These are phyloP conservation scores for Pisolithus microcarpus DNA, from an alignment of 768 basidiomycete genomes.

Conservation along the genomic window DNA sequence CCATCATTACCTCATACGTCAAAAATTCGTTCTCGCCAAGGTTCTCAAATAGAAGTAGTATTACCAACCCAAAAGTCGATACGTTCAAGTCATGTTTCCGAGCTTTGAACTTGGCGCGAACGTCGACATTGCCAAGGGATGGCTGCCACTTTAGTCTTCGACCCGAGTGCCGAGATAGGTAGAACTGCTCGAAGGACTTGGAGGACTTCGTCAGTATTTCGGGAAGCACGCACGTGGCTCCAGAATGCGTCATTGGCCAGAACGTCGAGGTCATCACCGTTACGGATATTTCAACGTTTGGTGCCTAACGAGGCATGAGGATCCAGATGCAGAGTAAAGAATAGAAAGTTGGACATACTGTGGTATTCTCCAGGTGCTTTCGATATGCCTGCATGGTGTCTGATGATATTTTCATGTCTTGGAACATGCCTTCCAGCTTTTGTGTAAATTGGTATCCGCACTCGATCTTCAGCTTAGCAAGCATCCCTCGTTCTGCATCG, in stretches of 20 bases:
- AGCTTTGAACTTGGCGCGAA: constrained; percentile 73
- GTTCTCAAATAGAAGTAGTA: constrained; percentile 82
- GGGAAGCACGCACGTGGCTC: constrained; percentile 62
- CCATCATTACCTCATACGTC: constrained; percentile 58
- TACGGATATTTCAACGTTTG: constrained; percentile 74
- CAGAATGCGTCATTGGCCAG: constrained; percentile 80
- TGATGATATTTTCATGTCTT: constrained; percentile 84
- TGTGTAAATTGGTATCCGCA: constrained; percentile 96
- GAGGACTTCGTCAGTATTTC: constrained; percentile 53
- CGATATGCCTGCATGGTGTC: constrained; percentile 79
- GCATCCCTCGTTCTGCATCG: constrained; percentile 96
- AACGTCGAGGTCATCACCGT: constrained; percentile 94
- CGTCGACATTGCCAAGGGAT: constrained; percentile 83
- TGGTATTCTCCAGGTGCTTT: constrained; percentile 46
- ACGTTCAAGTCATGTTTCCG: constrained; percentile 87
- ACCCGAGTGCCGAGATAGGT: constrained; percentile 83
- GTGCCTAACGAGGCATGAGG: constrained; percentile 42
- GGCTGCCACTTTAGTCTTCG: constrained; percentile 89
- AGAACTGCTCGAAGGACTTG: constrained; percentile 83
- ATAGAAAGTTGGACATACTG: constrained; percentile 38
- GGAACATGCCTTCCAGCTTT: constrained; percentile 98
- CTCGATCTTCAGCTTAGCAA: constrained; percentile 94
- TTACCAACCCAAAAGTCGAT: constrained; percentile 80
- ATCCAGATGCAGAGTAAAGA: not conserved
- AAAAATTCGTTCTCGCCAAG: constrained; percentile 60